phyloP scores from a whole-genome alignment of 2,329 filamentous ascomycete genomes.

The Lasiodiplodia hormozganensis region DNA sequence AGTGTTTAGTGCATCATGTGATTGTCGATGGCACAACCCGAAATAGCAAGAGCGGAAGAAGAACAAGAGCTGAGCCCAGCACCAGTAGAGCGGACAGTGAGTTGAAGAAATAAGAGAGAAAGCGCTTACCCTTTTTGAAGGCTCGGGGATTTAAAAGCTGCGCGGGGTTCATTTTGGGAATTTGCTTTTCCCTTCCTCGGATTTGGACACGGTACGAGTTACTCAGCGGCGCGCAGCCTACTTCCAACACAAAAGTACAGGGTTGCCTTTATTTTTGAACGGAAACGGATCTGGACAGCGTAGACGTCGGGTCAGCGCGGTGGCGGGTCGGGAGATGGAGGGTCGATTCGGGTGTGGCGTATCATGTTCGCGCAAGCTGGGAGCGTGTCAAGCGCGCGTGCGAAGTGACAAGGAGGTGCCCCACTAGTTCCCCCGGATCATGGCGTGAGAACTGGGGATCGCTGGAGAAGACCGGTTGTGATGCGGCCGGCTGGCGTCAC shows the following conservation, averaged over 20 bases:
- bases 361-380: conserved; percentile 13
- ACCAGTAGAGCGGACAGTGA: not conserved
- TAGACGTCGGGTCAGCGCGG: conserved; percentile 6
- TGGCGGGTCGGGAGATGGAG: conserved; percentile 15
- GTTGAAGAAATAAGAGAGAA: not conserved
- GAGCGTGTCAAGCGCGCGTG: not conserved
- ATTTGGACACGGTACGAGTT: not conserved
- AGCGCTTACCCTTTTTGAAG: conserved; percentile 42
- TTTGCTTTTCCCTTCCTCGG: not conserved
- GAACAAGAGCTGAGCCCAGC: not conserved
- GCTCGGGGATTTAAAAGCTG: conserved; percentile 48
- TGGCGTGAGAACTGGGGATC: conserved; percentile 9
- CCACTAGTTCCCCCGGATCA: conserved; percentile 12
- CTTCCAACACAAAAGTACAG: not conserved
- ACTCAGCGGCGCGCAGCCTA: not conserved
- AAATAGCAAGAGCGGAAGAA: not conserved
- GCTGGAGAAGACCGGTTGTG: not conserved
- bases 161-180: conserved; percentile 42
- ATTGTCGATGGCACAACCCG: not conserved
- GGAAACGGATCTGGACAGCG: not conserved
- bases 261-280: too few species aligned
- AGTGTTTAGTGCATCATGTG: not conserved
- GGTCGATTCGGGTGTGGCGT: not conserved
- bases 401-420: not conserved
- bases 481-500: not conserved